These are phyloP conservation scores for Eucalyptus sp. DNA, from an alignment of 345 rosid genomes.

Conservation along the genomic window DNA sequence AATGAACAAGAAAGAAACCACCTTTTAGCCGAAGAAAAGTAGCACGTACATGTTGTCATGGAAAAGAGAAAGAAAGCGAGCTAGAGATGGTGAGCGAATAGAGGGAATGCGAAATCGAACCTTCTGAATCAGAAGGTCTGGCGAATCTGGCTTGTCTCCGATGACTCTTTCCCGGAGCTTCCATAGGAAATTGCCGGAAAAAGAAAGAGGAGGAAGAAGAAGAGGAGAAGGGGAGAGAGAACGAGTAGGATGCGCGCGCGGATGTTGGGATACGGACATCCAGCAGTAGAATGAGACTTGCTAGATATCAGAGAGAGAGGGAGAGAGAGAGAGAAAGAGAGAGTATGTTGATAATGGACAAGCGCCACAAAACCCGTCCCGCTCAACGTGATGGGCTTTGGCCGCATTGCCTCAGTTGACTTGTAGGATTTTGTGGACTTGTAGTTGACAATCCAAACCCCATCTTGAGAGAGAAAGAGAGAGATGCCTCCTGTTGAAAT, in stretches of 20 bases:
- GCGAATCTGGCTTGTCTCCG: background rate
- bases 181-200: background rate
- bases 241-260: background rate
- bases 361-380: background rate
- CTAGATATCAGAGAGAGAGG: background rate
- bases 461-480: background rate
- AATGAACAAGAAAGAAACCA: background rate
- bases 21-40: background rate
- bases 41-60: background rate
- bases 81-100: background rate
- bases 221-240: background rate
- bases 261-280: background rate
- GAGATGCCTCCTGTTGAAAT: background rate
- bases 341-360: background rate
- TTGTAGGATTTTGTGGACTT: conserved; percentile 11
- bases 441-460: conserved; percentile 3
- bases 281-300: background rate
- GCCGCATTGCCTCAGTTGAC: background rate
- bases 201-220: background rate
- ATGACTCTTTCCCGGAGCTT: background rate
- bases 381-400: background rate
- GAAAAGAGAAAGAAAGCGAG: background rate
- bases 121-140: background rate
- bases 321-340: background rate
- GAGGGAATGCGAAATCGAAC: background rate